Evolutionary conservation across 83 land plant species (phyloP), one percentile per base, ranked within the genome.

Genomic region (Larix sibirica): DNA sequence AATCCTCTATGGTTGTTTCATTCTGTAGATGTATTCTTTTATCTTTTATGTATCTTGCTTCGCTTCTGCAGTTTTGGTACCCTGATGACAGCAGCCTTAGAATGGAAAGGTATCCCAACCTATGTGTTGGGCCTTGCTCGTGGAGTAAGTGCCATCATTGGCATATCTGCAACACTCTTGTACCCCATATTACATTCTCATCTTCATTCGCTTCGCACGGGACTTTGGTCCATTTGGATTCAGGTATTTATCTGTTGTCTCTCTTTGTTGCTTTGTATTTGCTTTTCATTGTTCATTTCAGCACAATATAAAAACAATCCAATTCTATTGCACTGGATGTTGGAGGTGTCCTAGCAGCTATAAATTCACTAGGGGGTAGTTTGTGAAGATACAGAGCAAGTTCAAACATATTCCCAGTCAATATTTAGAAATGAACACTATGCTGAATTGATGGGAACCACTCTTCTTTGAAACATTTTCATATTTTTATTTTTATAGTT

Each of bases 201-300:
- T n/a, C n/a, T n/a, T n/a, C n/a, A n/a, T n/a, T n/a, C n/a, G n/a
- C n/a, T n/a, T n/a, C n/a, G n/a, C n/a, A n/a, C n/a, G n/a, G n/a
- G n/a, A n/a, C n/a, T n/a, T n/a, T n/a, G n/a, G 81, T 95, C 99
- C 28, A 90, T 97, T 58, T 95, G 98, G 98, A 82, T 85, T 56
- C 99, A 97, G 96, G 99, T 97, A 87, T 62, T n/a, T 38, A 17
- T 67, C 75, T 70, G 10, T n/a, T 70, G 75, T 38, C 33, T 36
- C n/a, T 65, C 31, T 23, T 65, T 65, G 23, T 65, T 66, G 18
- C 38, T 66, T 47, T 47, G 16, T n/a, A 80, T 18, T 63, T 62
- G 33, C 47, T 23, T 62, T 6, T 62, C 77, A 33, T 8, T 56
- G 28, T 56, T 56, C 20, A 78, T 18, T 78, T 20, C 38, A 21